Percentiles rank a stretch among this genome's conserved stretches.
Conservation (phyloP, 2,329 filamentous ascomycete species). For the Malbranchea cinnamomea region DNA sequence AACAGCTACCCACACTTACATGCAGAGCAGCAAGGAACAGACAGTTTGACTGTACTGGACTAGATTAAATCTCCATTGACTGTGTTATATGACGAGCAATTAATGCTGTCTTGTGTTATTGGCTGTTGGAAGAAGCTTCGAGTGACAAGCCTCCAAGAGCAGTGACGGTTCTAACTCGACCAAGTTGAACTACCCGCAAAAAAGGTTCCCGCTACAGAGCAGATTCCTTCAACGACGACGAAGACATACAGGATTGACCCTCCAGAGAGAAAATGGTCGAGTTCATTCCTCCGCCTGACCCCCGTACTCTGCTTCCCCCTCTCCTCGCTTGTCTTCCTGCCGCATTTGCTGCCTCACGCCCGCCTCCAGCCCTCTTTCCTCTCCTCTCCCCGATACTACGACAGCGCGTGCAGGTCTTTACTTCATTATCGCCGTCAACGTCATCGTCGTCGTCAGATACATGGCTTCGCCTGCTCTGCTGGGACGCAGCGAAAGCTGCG, state of each 20-base stretch:
- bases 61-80: too few species aligned
- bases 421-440: constrained; percentile 26
- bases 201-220: not conserved
- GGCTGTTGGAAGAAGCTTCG: too few species aligned
- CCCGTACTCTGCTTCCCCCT: constrained; percentile 43
- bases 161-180: too few species aligned
- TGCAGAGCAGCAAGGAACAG: too few species aligned
- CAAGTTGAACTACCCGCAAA: too few species aligned
- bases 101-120: too few species aligned
- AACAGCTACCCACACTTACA: not conserved
- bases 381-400: constrained; percentile 49
- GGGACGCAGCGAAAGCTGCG: constrained; percentile 39
- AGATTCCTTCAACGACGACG: too few species aligned
- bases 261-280: constrained; percentile 36
- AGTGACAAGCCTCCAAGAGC: too few species aligned
- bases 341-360: constrained; percentile 42
- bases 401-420: constrained; percentile 44
- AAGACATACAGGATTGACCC: not conserved
- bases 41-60: too few species aligned
- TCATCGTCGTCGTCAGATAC: constrained; percentile 30
- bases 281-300: constrained; percentile 39
- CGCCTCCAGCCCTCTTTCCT: constrained; percentile 45
- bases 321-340: constrained; percentile 49
- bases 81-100: too few species aligned
- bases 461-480: constrained; percentile 46